Evolutionary conservation across 306 rosid genomes (phyloP), one percentile per base, ranked within the genome.

Genomic region (Ammopiptanthus mongolicus): DNA sequence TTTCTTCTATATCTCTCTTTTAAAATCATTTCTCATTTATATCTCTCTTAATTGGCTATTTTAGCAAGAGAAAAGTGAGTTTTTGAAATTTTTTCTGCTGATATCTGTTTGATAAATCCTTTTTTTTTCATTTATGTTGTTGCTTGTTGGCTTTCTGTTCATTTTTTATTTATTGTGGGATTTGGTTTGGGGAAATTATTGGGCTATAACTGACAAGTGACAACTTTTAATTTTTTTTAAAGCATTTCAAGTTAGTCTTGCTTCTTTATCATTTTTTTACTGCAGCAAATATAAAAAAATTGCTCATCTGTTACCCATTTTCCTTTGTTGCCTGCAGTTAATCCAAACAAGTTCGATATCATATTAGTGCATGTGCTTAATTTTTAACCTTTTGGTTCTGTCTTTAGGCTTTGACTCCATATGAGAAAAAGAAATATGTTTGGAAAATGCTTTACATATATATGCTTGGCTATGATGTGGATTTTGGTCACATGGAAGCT

Each of bases 401-500:
- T 84, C 78, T 69, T 52, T 86, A 96, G 99, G 97, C 92, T 81
- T 80, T 96, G 86, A 81, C 97, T 31, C 99, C 89, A 0, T 96
- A 96, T 55, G 99, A 96, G 83, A 96, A 96, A 88, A 96, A 96
- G 88, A 96, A 96, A 81, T 96, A 96, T 67, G 98, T 96, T 42
- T 96, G 99, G 99, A 96, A 96, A 85, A 92, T 96, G 98, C 98
- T 96, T 56, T 96, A 96, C 91, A 88, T 92, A 71, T 81, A 82
- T 69, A 96, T 96, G 99, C 90, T 96, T 80, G 99, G 99, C 29
- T 96, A 92, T 84, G 99, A 96, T 83, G 99, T 96, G 87, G 99
- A 96, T 87, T 96, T 96, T 89, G 99, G 99, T 76, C 99, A 96
- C 82, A 92, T 92, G 99, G 99, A 96, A 80, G 97, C 99, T 11